Percentiles rank a stretch among this genome's conserved stretches.
phyloP scores from a whole-genome alignment of 495 filamentous ascomycete genomes.

The Penicillium desertorum region DNA sequence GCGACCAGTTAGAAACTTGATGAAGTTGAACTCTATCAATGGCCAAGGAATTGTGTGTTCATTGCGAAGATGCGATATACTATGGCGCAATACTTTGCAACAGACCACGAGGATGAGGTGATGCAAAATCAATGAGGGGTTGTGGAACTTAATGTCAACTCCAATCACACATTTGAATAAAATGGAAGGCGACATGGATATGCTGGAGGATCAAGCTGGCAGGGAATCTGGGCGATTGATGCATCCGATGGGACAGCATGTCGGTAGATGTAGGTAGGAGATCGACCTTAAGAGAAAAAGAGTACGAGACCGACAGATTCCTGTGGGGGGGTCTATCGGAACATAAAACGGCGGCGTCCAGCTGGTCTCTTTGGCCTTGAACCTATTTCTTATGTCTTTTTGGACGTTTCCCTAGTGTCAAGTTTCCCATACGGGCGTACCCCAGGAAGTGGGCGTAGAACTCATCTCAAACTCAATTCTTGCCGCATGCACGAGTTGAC shows the following conservation, averaged over 20 bases:
- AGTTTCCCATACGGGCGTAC: slow-evolving; percentile 11
- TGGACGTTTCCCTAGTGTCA: background rate
- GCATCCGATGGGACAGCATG: background rate
- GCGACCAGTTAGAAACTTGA: background rate
- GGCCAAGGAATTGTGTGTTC: slow-evolving; percentile 2
- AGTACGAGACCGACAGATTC: background rate
- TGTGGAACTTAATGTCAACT: background rate
- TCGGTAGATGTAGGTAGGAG: background rate
- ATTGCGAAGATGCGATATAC: background rate
- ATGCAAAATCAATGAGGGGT: background rate
- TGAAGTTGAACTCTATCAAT: background rate
- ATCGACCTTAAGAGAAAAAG: background rate
- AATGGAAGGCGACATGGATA: background rate
- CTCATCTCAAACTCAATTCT: slow-evolving; percentile 32
- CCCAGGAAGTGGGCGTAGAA: slow-evolving; percentile 25
- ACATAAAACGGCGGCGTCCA: background rate
- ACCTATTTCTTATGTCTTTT: background rate
- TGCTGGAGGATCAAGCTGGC: background rate
- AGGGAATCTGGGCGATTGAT: background rate
- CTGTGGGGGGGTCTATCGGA: background rate
- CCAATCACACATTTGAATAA: background rate
- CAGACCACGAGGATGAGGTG: slow-evolving; percentile 3
- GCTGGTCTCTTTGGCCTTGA: background rate
- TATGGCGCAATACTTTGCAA: slow-evolving; percentile 15
- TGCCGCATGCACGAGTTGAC: slow-evolving; percentile 18